Evolutionary conservation across 495 filamentous ascomycete genomes (phyloP).

Genomic region (Penicillium malachiteum): DNA sequence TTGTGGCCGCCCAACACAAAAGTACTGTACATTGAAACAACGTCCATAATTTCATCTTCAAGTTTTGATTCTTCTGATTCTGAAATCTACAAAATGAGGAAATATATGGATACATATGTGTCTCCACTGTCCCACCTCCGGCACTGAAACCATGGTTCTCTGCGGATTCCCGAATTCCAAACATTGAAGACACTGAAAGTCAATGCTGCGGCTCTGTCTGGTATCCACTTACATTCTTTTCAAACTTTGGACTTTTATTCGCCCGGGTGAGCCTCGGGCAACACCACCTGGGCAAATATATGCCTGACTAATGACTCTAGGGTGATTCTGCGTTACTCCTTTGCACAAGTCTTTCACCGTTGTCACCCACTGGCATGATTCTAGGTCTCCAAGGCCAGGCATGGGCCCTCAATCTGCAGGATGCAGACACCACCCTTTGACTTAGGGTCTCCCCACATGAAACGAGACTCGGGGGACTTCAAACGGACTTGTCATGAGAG

Average conservation of each 20-base stretch:
- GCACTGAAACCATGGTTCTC: neutral
- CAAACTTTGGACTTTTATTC: neutral
- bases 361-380: neutral
- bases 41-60: no score
- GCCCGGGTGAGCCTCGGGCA: neutral
- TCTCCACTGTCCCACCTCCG: neutral
- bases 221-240: neutral
- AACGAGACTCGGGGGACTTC: no score
- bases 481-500: no score
- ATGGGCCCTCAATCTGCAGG: no score
- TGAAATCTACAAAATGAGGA: no score
- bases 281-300: neutral
- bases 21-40: no score
- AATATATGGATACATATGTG: no score
- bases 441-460: no score
- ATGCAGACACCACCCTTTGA: no score
- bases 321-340: neutral
- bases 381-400: no score
- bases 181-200: neutral
- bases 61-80: no score
- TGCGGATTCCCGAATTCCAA: neutral
- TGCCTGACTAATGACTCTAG: no score
- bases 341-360: neutral
- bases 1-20: neutral
- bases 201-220: constrained; percentile 3